A percentile compares a stretch with the other conserved stretches of the same genome.
phyloP scores from a whole-genome alignment of 495 filamentous ascomycete species.

The Penicillium samsonianum region DNA sequence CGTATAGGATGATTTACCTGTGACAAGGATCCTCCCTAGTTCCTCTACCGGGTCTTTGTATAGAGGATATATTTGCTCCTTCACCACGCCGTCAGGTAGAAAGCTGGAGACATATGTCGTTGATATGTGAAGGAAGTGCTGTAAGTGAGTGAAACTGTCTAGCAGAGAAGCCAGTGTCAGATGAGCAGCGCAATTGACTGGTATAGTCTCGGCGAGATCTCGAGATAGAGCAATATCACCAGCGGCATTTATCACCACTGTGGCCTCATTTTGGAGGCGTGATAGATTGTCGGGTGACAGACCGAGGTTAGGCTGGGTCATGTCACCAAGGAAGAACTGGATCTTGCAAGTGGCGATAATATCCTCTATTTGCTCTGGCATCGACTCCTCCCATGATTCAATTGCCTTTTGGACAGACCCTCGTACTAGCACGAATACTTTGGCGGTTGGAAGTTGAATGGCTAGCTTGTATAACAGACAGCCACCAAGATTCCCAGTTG shows the following conservation, averaged over 20 bases:
- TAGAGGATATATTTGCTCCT: slow-evolving; percentile 13
- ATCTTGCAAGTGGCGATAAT: slow-evolving; percentile 24
- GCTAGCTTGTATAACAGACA: slow-evolving; percentile 30
- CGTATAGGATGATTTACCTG: slow-evolving; percentile 8
- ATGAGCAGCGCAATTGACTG: slow-evolving; percentile 16
- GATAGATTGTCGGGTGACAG: slow-evolving; percentile 5
- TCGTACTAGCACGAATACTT: slow-evolving; percentile 22
- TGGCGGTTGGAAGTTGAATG: slow-evolving; percentile 20
- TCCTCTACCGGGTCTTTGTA: slow-evolving; percentile 4
- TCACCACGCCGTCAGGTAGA: slow-evolving; percentile 14
- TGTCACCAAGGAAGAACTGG: slow-evolving; percentile 21
- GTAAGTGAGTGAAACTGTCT: slow-evolving; percentile 12
- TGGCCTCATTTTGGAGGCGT: slow-evolving; percentile 13
- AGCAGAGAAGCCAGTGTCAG: background rate
- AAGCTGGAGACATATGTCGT: slow-evolving; percentile 16
- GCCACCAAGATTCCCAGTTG: slow-evolving; percentile 24
- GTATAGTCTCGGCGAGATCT: slow-evolving; percentile 9
- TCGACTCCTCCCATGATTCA: slow-evolving; percentile 17
- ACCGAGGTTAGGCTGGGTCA: slow-evolving; percentile 16
- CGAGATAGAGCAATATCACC: slow-evolving; percentile 20
- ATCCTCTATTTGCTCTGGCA: slow-evolving; percentile 24
- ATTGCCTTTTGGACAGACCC: slow-evolving; percentile 16
- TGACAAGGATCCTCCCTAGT: slow-evolving; percentile 7
- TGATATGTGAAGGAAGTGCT: slow-evolving; percentile 21
- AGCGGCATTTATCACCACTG: slow-evolving; percentile 19